Base-by-base conservation (phyloP, 768 basidiomycete species). In the Tulasnella sp. region DNA sequence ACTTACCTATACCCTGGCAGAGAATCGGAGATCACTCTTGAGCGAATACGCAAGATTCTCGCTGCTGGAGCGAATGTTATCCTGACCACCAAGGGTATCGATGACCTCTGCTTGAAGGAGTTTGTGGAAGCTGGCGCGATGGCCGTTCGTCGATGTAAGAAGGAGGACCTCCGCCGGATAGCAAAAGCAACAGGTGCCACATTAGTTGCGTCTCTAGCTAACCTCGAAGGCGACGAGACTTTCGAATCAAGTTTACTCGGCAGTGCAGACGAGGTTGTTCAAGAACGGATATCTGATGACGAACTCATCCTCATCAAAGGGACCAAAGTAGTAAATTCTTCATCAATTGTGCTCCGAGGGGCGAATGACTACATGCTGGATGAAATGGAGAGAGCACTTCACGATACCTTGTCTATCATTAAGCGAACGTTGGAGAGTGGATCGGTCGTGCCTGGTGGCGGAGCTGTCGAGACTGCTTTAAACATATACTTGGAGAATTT, bases 321-420 rank as follows among this genome's bases (percentile, higher is more conserved):
- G 2, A 98, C 92, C 44, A 98, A 93, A 68, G 83, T 90, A 35
- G 92, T 98, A 62, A 91, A 70, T 69, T 92, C 90, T 20, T 74
- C 84, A 12, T 95, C 91, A 16, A 85, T 99, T 61, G 78, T 99
- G 53, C 72, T 99, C 53, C 78, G 95, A 48, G 95, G 95, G 39
- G 95, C 95, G 25, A 99, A 98, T 65, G 95, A 99, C 66, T 96
- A 93, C 66, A 91, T 96, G 86, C 70, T 98, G 59, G 95, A 99
- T 64, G 95, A 99, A 73, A 99, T 98, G 95, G 95, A 99, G 69
- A 73, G 95, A 42, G 83, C 89, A 0, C 66, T 98, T 59, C 93
- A 99, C 63, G 95, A 99, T 64, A 85, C 87, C 1, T 66, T 98
- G 56, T 93, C 87, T 25, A 76, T 95, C 60, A 89, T 96, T 70